These are phyloP conservation scores for Cucurbita ficifolia DNA, from an alignment of 306 rosid genomes.

Conservation along the genomic window DNA sequence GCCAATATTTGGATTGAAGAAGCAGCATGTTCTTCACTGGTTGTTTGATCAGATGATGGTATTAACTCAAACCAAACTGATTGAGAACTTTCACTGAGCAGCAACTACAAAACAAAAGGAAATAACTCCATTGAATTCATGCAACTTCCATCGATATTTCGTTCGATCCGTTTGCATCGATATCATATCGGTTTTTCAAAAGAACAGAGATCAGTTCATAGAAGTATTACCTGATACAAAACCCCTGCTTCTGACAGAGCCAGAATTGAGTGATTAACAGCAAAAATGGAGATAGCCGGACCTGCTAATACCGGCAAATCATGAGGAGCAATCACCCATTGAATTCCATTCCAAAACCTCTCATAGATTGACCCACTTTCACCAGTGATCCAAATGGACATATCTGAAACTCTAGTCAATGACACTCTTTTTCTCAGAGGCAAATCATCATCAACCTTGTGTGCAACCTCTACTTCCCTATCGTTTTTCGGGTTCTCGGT, in stretches of 20 bases:
- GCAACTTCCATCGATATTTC: neutral
- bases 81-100: slow-evolving; percentile 50
- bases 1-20: slow-evolving; percentile 28
- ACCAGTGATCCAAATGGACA: slow-evolving; percentile 76
- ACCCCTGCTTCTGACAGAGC: slow-evolving; percentile 67
- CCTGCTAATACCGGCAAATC: slow-evolving; percentile 54
- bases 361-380: slow-evolving; percentile 84
- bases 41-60: slow-evolving; percentile 28
- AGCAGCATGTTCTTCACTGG: slow-evolving; percentile 24
- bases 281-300: slow-evolving; percentile 44
- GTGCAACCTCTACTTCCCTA: neutral
- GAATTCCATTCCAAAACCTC: slow-evolving; percentile 96
- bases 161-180: neutral
- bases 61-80: slow-evolving; percentile 55
- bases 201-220: neutral
- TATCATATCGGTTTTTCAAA: neutral
- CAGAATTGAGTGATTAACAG: slow-evolving; percentile 54
- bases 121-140: neutral
- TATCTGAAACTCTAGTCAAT: slow-evolving; percentile 59
- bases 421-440: slow-evolving; percentile 63
- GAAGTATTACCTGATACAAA: slow-evolving; percentile 50
- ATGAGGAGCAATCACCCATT: slow-evolving; percentile 85
- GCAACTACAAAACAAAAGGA: slow-evolving; percentile 33
- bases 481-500: slow-evolving; percentile 11
- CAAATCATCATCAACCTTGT: slow-evolving; percentile 16